Percentiles rank a stretch among this genome's conserved stretches.
Conservation (phyloP, 2,329 filamentous ascomycete species). For the Phaeosphaeria sp. region DNA sequence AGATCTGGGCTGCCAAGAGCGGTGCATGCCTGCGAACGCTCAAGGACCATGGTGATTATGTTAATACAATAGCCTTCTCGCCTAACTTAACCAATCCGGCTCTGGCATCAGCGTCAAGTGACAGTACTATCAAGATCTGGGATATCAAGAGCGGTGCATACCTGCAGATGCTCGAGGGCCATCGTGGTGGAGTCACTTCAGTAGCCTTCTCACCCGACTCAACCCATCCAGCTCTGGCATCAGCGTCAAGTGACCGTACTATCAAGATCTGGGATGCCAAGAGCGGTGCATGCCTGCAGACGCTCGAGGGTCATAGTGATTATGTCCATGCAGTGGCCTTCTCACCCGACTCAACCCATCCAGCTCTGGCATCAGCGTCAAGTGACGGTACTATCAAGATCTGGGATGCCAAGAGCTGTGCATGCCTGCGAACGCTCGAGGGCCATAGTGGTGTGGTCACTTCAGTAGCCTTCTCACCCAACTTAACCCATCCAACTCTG, state of each 20-base stretch:
- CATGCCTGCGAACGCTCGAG: constrained; percentile 19
- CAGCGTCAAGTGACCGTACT: neutral
- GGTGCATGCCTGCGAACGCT: constrained; percentile 15
- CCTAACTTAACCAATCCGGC: neutral
- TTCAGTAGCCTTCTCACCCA: constrained; percentile 1
- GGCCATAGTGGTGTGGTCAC: constrained; percentile 21
- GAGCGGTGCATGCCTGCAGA: constrained; percentile 10
- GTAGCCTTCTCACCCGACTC: constrained; percentile 2
- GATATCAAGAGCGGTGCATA: neutral
- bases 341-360: neutral
- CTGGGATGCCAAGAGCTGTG: constrained; percentile 4
- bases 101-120: neutral
- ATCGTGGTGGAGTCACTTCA: constrained; percentile 18
- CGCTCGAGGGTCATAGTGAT: constrained; percentile 16
- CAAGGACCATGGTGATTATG: constrained; percentile 24
- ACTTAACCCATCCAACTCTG: neutral
- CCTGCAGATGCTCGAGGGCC: constrained; percentile 5
- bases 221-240: neutral
- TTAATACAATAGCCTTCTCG: neutral
- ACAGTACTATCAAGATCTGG: neutral
- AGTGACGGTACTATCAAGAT: neutral
- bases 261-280: constrained; percentile 11
- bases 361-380: neutral
- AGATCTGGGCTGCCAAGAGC: constrained; percentile 8
- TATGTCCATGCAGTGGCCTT: constrained; percentile 13